Evolutionary conservation across 306 rosid species (phyloP).

Genomic region (Quercus cerris): DNA sequence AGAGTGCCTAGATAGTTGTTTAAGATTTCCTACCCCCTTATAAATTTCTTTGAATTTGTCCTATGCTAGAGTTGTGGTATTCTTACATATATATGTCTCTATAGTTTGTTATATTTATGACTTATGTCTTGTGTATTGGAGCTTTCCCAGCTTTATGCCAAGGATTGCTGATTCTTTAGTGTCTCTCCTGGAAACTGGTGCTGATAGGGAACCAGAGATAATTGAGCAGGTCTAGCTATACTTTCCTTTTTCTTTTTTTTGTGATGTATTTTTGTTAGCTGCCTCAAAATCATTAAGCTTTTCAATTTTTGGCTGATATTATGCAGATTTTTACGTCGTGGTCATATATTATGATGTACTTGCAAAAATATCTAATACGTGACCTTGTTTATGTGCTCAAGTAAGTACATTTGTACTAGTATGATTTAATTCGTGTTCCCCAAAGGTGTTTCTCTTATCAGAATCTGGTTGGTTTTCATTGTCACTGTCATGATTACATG

Average conservation of each 20-base stretch:
- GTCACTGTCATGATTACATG: neutral
- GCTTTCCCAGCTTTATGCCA: constrained; percentile 54
- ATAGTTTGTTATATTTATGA: constrained; percentile 4
- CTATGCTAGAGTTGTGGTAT: neutral
- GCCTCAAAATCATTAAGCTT: neutral
- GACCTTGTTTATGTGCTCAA: constrained; percentile 54
- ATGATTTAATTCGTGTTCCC: neutral
- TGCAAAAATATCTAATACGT: constrained; percentile 70
- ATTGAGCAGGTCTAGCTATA: constrained; percentile 66
- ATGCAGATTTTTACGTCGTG: constrained; percentile 82
- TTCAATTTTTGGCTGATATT: constrained; percentile 6
- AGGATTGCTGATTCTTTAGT: constrained; percentile 59
- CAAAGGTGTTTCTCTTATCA: neutral
- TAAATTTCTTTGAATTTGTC: constrained; percentile 8
- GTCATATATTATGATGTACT: constrained; percentile 76
- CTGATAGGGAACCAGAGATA: constrained; percentile 84
- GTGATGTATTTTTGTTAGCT: constrained; percentile 8
- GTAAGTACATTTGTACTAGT: constrained; percentile 45
- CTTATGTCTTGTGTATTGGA: constrained; percentile 23
- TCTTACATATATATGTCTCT: neutral
- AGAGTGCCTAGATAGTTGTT: neutral
- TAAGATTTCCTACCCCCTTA: neutral
- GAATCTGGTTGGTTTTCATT: no score
- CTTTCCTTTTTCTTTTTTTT: neutral
- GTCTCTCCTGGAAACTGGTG: constrained; percentile 77